A percentile compares a stretch with the other conserved stretches of the same genome.
Conservation (phyloP, 1,139 yeast genomes). For the Pneumocystis canis region DNA sequence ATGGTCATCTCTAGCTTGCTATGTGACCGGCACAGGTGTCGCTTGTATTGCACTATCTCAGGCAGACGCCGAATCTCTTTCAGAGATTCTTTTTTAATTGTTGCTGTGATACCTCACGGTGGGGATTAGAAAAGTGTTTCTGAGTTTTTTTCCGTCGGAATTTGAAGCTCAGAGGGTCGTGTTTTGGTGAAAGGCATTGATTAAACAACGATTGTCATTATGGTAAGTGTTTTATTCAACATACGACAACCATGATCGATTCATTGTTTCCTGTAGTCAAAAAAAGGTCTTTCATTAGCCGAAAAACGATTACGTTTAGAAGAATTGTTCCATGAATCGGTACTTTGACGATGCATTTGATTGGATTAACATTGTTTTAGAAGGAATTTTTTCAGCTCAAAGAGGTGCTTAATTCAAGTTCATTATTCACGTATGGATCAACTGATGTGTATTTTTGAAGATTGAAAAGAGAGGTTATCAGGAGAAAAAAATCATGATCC, state of each 20-base stretch:
- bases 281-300: constrained; percentile 9
- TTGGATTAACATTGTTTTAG: background rate
- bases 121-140: background rate
- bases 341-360: background rate
- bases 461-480: constrained; percentile 9
- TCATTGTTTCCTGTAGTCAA: no score
- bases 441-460: background rate
- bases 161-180: no score
- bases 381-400: constrained; percentile 6
- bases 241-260: no score
- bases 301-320: constrained; percentile 9
- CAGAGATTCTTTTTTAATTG: constrained; percentile 17
- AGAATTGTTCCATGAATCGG: constrained; percentile 5
- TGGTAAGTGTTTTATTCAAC: no score
- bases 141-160: no score
- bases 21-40: constrained; percentile 65
- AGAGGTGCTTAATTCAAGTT: no score
- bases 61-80: constrained; percentile 64
- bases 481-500: constrained; percentile 6
- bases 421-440: no score
- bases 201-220: no score
- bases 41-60: constrained; percentile 95
- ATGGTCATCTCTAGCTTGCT: constrained; percentile 77
- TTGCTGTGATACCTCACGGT: constrained; percentile 8
- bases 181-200: no score